Evolutionary conservation across 2,329 filamentous ascomycete genomes (phyloP).

Genomic region (Diaporthe capsici): DNA sequence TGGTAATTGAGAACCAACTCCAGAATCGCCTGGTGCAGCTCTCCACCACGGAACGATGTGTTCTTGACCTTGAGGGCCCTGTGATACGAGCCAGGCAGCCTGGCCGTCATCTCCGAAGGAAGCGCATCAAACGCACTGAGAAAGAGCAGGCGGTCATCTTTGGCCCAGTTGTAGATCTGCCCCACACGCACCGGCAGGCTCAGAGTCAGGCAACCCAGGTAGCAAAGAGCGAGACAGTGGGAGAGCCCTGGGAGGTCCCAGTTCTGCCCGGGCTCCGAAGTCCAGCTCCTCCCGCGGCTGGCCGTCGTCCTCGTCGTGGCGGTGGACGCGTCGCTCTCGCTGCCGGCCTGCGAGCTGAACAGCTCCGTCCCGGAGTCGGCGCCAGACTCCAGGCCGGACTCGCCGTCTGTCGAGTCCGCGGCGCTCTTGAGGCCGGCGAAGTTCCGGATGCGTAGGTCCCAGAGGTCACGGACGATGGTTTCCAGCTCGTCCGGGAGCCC

Average conservation of each 20-base stretch:
- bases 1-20: conserved; percentile 75
- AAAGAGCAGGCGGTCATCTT: conserved; percentile 78
- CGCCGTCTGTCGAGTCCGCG: conserved; percentile 53
- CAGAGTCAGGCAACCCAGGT: conserved; percentile 82
- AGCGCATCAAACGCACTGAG: conserved; percentile 70
- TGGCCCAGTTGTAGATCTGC: conserved; percentile 79
- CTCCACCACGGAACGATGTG: conserved; percentile 62
- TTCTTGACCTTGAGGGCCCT: conserved; percentile 67
- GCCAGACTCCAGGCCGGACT: conserved; percentile 49
- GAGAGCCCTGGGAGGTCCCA: conserved; percentile 76
- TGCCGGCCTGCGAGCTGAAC: conserved; percentile 72
- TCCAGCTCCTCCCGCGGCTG: conserved; percentile 59
- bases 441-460: conserved; percentile 76
- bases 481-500: conserved; percentile 81
- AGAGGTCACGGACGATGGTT: conserved; percentile 85
- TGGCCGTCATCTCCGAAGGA: conserved; percentile 71
- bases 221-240: conserved; percentile 84
- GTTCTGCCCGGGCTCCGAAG: conserved; percentile 58
- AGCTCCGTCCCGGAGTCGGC: conserved; percentile 54
- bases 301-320: conserved; percentile 50
- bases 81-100: conserved; percentile 74
- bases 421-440: conserved; percentile 67
- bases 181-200: conserved; percentile 82
- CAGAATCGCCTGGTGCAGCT: conserved; percentile 75
- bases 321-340: conserved; percentile 46